phyloP scores from a whole-genome alignment of 2,329 filamentous ascomycete genomes.

The Claviceps maximensis region DNA sequence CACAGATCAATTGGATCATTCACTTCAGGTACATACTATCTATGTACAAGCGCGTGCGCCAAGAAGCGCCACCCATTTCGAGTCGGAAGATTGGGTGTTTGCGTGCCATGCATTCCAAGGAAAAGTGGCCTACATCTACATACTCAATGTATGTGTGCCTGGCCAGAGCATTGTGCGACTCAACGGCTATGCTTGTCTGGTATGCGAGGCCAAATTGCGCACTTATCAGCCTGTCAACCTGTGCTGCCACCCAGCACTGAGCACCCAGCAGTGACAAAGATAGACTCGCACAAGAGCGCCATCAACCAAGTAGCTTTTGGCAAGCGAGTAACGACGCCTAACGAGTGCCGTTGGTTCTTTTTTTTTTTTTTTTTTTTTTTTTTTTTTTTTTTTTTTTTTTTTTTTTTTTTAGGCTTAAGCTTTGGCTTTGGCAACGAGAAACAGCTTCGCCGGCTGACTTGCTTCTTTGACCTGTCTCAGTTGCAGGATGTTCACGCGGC shows the following conservation, averaged over 20 bases:
- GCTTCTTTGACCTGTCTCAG: slow-evolving; percentile 1
- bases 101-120: not conserved
- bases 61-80: slow-evolving; percentile 1
- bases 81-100: not conserved
- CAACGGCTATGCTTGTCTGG: not conserved
- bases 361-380: too few species aligned
- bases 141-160: not conserved
- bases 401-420: too few species aligned
- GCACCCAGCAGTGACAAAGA: not conserved
- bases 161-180: not conserved
- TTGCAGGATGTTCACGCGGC: not conserved
- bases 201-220: not conserved
- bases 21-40: slow-evolving; percentile 2
- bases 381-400: too few species aligned
- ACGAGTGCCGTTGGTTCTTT: not conserved
- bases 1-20: not conserved
- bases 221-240: not conserved
- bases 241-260: not conserved
- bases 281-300: not conserved
- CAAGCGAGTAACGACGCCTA: not conserved
- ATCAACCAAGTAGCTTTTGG: not conserved
- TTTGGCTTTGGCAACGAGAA: not conserved
- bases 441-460: not conserved
- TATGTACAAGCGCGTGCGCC: slow-evolving; percentile 1
- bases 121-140: not conserved